Evolutionary conservation across 2,329 filamentous ascomycete genomes (phyloP).

Genomic region (Pseudofabraea citricarpa): DNA sequence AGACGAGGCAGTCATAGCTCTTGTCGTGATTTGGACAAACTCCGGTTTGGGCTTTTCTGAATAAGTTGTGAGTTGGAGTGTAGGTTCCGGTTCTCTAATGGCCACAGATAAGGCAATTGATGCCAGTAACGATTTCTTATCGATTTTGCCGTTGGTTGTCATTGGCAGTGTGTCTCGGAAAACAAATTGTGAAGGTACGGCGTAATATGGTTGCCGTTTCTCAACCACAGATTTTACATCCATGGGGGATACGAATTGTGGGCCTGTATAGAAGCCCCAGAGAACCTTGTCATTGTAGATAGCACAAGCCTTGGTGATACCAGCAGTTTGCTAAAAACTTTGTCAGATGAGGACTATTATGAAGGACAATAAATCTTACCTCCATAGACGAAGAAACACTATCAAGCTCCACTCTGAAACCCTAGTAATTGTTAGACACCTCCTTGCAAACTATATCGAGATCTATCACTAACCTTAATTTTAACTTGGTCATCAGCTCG

Average conservation of each 20-base stretch:
- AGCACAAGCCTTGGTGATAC: conserved; percentile 42
- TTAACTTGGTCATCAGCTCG: conserved; percentile 59
- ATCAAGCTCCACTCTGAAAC: conserved; percentile 57
- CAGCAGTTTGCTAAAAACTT: conserved; percentile 19
- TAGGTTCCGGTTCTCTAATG: conserved; percentile 13
- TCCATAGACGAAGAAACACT: conserved; percentile 48
- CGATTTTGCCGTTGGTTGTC: conserved; percentile 52
- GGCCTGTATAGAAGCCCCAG: conserved; percentile 42
- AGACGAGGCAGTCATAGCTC: neutral
- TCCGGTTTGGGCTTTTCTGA: neutral
- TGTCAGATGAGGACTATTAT: neutral
- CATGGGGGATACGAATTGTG: conserved; percentile 24
- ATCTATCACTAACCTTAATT: conserved; percentile 40
- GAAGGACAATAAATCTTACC: conserved; percentile 23
- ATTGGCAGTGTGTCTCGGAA: conserved; percentile 40
- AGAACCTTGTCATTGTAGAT: conserved; percentile 43
- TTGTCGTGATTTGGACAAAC: neutral
- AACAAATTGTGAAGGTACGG: conserved; percentile 42
- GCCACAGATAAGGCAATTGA: no score
- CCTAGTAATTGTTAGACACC: conserved; percentile 25
- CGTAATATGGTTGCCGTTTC: conserved; percentile 48
- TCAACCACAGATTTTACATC: conserved; percentile 9
- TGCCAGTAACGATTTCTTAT: conserved; percentile 40
- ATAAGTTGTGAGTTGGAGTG: no score
- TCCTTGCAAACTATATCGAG: neutral